Conservation (phyloP, 371 early-diverging fungal genomes). For the Rhizopus sp. region DNA sequence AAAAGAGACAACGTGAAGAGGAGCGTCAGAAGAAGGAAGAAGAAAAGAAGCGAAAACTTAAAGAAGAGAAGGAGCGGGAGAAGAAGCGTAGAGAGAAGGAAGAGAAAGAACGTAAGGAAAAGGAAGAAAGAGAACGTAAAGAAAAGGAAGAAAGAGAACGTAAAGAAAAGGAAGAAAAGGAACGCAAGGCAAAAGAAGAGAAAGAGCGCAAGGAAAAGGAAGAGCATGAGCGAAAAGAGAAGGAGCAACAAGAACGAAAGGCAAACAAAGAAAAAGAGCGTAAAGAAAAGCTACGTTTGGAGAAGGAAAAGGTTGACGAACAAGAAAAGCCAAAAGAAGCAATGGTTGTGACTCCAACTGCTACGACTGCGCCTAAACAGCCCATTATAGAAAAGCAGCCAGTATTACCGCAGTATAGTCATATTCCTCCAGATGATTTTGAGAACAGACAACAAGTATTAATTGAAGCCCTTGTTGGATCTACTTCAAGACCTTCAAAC, state of each 20-base stretch:
- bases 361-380: background rate
- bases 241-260: constrained; percentile 13
- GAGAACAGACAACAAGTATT: constrained; percentile 23
- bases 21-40: constrained; percentile 28
- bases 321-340: background rate
- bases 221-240: constrained; percentile 9
- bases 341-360: background rate
- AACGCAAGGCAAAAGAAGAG: constrained; percentile 31
- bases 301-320: background rate
- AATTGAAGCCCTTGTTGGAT: constrained; percentile 25
- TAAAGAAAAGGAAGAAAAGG: constrained; percentile 13
- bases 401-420: background rate
- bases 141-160: constrained; percentile 16
- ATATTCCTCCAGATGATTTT: constrained; percentile 9
- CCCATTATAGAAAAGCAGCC: background rate
- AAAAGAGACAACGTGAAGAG: constrained; percentile 39
- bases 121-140: constrained; percentile 13
- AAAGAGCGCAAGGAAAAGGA: constrained; percentile 29
- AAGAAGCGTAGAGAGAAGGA: no score
- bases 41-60: constrained; percentile 25
- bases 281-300: background rate
- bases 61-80: constrained; percentile 23
- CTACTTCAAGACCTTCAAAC: constrained; percentile 1
- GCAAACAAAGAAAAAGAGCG: constrained; percentile 25
- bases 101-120: no score